phyloP scores from a whole-genome alignment of 176 grass and related monocot species.

The Musa acuminata region DNA sequence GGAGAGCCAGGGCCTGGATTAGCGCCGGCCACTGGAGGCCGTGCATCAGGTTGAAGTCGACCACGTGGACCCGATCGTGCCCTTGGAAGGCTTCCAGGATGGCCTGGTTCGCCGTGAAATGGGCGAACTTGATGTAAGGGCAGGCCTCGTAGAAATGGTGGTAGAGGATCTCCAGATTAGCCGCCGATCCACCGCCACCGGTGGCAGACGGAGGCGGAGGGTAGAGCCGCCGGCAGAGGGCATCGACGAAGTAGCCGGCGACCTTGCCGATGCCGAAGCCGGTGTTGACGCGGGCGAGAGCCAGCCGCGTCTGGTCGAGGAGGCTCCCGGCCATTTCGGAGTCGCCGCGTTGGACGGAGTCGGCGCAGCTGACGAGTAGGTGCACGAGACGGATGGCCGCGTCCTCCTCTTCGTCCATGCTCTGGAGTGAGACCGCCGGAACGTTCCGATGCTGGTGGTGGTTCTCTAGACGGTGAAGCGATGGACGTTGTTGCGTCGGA shows the following conservation, averaged over 20 bases:
- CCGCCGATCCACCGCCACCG: background rate
- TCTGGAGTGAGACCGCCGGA: slow-evolving; percentile 28
- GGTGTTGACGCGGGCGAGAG: slow-evolving; percentile 39
- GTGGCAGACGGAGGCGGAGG: background rate
- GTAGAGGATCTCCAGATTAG: slow-evolving; percentile 48
- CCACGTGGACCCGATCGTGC: slow-evolving; percentile 47
- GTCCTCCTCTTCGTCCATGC: slow-evolving; percentile 31
- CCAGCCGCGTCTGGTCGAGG: slow-evolving; percentile 37
- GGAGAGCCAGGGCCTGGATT: slow-evolving; percentile 81
- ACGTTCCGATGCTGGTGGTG: background rate
- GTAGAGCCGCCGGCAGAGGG: slow-evolving; percentile 56
- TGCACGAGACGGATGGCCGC: too few species aligned
- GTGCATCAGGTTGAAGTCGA: slow-evolving; percentile 95
- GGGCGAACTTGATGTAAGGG: slow-evolving; percentile 95
- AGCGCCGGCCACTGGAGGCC: slow-evolving; percentile 91
- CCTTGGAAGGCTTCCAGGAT: slow-evolving; percentile 84
- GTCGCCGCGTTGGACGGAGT: slow-evolving; percentile 50
- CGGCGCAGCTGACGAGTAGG: slow-evolving; percentile 71
- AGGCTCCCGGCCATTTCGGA: slow-evolving; percentile 27
- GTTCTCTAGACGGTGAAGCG: too few species aligned
- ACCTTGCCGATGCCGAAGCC: slow-evolving; percentile 68
- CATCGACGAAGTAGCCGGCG: slow-evolving; percentile 66
- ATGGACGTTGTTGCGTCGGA: too few species aligned
- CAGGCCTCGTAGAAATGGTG: slow-evolving; percentile 93
- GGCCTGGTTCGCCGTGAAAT: slow-evolving; percentile 94